phyloP scores from a whole-genome alignment of 495 filamentous ascomycete species.

The Clavariopsis aquatica region DNA sequence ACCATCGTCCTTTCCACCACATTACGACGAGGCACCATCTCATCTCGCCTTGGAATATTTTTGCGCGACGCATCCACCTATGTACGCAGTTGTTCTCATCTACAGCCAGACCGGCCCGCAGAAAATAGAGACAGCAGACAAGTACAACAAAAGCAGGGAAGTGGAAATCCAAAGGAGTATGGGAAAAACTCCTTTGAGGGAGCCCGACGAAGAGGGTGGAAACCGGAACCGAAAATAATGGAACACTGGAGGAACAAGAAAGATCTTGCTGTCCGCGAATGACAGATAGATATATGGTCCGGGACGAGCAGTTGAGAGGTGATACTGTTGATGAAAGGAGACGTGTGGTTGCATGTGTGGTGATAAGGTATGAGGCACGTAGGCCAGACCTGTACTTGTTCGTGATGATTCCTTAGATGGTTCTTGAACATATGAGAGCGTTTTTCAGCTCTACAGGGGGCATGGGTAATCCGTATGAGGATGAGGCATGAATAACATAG shows the following conservation, averaged over 20 bases:
- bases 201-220: conserved; percentile 13
- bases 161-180: conserved; percentile 8
- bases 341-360: conserved; percentile 3
- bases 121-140: conserved; percentile 31
- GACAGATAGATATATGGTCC: conserved; percentile 9
- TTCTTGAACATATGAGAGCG: conserved; percentile 32
- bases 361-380: conserved; percentile 19
- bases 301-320: not conserved
- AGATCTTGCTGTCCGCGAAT: conserved; percentile 1
- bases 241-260: not conserved
- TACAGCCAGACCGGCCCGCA: conserved; percentile 32
- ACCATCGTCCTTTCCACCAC: conserved; percentile 24
- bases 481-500: conserved; percentile 34
- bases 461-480: conserved; percentile 18
- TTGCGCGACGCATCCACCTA: conserved; percentile 3
- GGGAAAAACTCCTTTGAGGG: conserved; percentile 8
- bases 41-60: conserved; percentile 5
- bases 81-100: conserved; percentile 31
- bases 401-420: conserved; percentile 31
- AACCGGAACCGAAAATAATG: not conserved
- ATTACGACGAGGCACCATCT: conserved; percentile 37
- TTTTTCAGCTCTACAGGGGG: conserved; percentile 29
- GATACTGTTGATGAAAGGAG: not conserved
- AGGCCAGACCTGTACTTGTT: conserved; percentile 23
- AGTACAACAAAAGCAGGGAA: conserved; percentile 21